Percentiles rank a stretch among this genome's conserved stretches.
Evolutionary conservation across 164 flowering plant genomes (phyloP).

Genomic region (Protea cynaroides): DNA sequence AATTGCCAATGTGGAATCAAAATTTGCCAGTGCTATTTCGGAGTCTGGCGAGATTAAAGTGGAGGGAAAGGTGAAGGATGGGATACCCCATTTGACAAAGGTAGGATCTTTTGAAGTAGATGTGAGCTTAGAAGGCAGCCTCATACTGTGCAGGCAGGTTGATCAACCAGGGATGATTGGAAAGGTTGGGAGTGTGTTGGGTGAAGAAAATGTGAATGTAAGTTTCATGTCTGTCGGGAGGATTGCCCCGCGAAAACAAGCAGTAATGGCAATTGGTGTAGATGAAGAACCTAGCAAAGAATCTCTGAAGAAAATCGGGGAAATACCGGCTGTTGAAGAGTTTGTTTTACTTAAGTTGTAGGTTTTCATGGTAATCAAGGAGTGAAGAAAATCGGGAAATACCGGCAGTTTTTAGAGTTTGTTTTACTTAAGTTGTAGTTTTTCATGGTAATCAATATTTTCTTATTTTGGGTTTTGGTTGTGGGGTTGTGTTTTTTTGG

Average conservation of each 20-base stretch:
- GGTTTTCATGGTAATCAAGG: constrained; percentile 13
- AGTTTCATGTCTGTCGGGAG: constrained; percentile 89
- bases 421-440: constrained; percentile 62
- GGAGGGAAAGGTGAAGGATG: constrained; percentile 79
- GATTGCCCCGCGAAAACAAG: constrained; percentile 72
- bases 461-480: too few relatives aligned
- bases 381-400: constrained; percentile 67
- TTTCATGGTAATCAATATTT: too few relatives aligned
- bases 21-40: constrained; percentile 80
- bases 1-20: constrained; percentile 80
- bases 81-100: constrained; percentile 74
- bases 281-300: constrained; percentile 64
- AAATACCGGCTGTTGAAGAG: constrained; percentile 71
- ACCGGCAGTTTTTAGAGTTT: constrained; percentile 72
- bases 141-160: constrained; percentile 85
- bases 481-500: too few relatives aligned
- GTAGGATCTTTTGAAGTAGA: constrained; percentile 89
- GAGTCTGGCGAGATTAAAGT: constrained; percentile 78
- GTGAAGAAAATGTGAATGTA: constrained; percentile 73
- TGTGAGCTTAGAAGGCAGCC: constrained; percentile 82
- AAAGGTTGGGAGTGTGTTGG: constrained; percentile 65
- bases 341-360: constrained; percentile 73
- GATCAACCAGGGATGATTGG: constrained; percentile 96
- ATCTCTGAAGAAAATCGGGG: constrained; percentile 59
- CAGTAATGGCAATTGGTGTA: constrained; percentile 88